Conservation (phyloP, 805 yeast species). For the Monosporozyma aerobia region DNA sequence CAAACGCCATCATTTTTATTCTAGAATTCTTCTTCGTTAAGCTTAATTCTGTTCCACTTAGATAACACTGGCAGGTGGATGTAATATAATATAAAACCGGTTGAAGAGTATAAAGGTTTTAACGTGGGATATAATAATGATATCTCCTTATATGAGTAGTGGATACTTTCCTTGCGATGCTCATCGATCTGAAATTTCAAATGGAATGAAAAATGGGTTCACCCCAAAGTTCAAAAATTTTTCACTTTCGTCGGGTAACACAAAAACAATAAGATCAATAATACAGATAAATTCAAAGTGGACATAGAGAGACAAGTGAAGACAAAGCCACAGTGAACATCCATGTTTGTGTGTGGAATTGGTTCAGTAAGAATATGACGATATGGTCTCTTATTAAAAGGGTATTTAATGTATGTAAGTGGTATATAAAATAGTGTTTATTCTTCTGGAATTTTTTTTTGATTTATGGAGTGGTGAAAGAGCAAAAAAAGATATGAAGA, state of each 20-base stretch:
- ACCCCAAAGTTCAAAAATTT: conserved; percentile 4
- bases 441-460: not conserved
- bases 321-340: not conserved
- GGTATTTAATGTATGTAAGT: not conserved
- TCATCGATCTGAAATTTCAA: conserved; percentile 1
- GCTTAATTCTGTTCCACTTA: not conserved
- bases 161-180: not conserved
- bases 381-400: too few species aligned
- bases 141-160: not conserved
- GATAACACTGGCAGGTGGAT: not conserved
- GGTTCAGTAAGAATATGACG: too few species aligned
- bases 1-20: conserved; percentile 26
- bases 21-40: not conserved
- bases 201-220: not conserved
- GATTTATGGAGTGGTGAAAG: not conserved
- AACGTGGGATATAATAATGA: not conserved
- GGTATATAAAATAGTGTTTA: not conserved
- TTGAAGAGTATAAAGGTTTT: not conserved
- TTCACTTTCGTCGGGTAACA: conserved; percentile 2
- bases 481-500: not conserved
- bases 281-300: not conserved
- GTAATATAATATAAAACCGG: not conserved
- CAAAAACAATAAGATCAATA: not conserved
- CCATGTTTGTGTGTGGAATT: not conserved
- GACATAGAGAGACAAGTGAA: not conserved